Evolutionary conservation across 768 basidiomycete species (phyloP).

Genomic region (Mycena haematopus): DNA sequence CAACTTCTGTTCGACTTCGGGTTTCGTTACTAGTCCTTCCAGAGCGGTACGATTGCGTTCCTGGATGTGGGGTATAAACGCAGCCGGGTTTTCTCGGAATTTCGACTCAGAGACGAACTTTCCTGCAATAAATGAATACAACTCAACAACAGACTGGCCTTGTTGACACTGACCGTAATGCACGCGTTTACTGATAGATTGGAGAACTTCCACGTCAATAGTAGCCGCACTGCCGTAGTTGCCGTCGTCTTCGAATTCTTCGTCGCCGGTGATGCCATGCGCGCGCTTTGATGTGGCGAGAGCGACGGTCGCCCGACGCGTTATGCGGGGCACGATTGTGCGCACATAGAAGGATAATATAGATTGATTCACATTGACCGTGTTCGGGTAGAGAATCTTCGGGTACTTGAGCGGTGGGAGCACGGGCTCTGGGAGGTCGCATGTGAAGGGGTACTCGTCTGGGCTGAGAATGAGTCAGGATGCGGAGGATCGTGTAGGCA

Average conservation of each 20-base stretch:
- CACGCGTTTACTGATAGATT: slow-evolving; percentile 96
- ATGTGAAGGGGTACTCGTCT: slow-evolving; percentile 96
- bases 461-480: slow-evolving; percentile 59
- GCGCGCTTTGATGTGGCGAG: slow-evolving; percentile 71
- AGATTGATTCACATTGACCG: slow-evolving; percentile 83
- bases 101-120: slow-evolving; percentile 99
- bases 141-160: background rate
- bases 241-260: slow-evolving; percentile 88
- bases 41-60: slow-evolving; percentile 79
- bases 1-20: slow-evolving; percentile 89
- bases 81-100: slow-evolving; percentile 83
- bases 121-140: slow-evolving; percentile 52
- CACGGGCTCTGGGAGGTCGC: slow-evolving; percentile 81
- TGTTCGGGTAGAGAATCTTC: slow-evolving; percentile 76
- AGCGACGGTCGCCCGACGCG: slow-evolving; percentile 69
- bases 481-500: background rate
- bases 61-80: slow-evolving; percentile 92
- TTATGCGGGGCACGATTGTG: slow-evolving; percentile 89
- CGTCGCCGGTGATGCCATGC: slow-evolving; percentile 68
- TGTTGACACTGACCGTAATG: slow-evolving; percentile 80
- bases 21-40: slow-evolving; percentile 93
- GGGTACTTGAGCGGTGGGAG: slow-evolving; percentile 78
- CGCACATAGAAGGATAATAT: slow-evolving; percentile 91
- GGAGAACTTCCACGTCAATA: slow-evolving; percentile 94
- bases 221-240: slow-evolving; percentile 97